Evolutionary conservation across 2,329 filamentous ascomycete species (phyloP), one percentile per base, ranked within the genome.

Genomic region (Alternaria arbusti): DNA sequence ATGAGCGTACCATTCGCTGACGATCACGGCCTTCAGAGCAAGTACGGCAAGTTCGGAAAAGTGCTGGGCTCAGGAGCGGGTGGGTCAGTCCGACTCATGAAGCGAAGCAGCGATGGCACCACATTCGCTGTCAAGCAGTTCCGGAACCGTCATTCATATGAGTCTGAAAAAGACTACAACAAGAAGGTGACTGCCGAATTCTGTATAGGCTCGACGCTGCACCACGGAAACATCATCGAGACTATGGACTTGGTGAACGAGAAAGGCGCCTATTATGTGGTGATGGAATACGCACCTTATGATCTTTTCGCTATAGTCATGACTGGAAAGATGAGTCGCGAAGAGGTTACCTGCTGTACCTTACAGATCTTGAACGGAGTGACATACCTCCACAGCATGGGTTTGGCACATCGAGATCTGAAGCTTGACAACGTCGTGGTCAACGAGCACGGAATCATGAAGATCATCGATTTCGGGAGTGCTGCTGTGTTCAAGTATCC

Each of bases 61-160:
- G 93, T 98, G 1, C 86, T 99, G 12, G 96, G 96, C 6, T 95
- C 95, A 26, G 96, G 96, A 25, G 96, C 96, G 26, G 96, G 96
- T 54, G 96, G 96, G 25, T 98, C 95, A 0, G 96, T 99, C 15
- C 89, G 95, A 68, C 82, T 99, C 54, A 93, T 99, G 90, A 97
- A 96, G 83, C 89, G 96, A 65, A 95, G 90, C 74, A 94, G 93
- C 67, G 96, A 99, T 76, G 91, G 91, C 25, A 93, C 93, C 7
- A 96, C 96, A 0, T 99, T 99, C 80, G 96, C 96, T 1, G 96
- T 98, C 57, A 99, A 99, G 81, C 95, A 99, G 77, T 99, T 99
- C 82, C 87, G 96, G 57, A 90, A 95, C 58, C 89, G 93, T 32
- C 95, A 99, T 80, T 90, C 91, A 0, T 97, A 97, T 81, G 96